These are phyloP conservation scores for Eucalyptus tenuipes DNA, from an alignment of 345 rosid genomes.

Conservation along the genomic window DNA sequence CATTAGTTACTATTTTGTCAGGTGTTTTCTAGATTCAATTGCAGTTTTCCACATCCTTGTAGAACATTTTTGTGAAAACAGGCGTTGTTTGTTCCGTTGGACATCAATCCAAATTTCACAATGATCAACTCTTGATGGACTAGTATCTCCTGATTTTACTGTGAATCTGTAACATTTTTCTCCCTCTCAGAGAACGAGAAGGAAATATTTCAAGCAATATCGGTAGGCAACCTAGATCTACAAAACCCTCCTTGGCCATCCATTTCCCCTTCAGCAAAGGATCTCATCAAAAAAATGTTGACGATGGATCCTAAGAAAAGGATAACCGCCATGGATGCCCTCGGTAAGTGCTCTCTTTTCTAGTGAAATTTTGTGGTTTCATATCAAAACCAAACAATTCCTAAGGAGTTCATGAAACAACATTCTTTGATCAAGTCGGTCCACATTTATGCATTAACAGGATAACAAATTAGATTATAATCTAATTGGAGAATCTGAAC, in stretches of 20 bases:
- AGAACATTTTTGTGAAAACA: neutral
- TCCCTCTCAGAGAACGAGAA: slow-evolving; percentile 48
- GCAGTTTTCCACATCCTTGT: neutral
- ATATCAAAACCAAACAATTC: neutral
- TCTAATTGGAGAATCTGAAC: neutral
- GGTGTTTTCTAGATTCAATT: neutral
- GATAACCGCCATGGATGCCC: slow-evolving; percentile 62
- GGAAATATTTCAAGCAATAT: slow-evolving; percentile 44
- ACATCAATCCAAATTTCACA: neutral
- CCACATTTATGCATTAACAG: neutral
- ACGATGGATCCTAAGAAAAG: slow-evolving; percentile 58
- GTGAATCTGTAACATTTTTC: neutral
- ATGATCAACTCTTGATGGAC: neutral
- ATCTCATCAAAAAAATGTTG: slow-evolving; percentile 61
- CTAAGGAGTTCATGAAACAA: neutral
- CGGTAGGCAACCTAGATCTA: slow-evolving; percentile 49
- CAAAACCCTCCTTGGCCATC: slow-evolving; percentile 64
- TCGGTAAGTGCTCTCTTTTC: slow-evolving; percentile 31
- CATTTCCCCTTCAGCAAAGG: slow-evolving; percentile 69
- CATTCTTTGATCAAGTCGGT: neutral
- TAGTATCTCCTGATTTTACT: neutral
- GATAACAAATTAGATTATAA: neutral
- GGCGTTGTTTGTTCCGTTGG: neutral
- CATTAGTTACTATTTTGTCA: neutral
- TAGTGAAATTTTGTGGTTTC: neutral